phyloP scores from a whole-genome alignment of 1,284 basidiomycete genomes.

The Microstroma glucosiphilum region DNA sequence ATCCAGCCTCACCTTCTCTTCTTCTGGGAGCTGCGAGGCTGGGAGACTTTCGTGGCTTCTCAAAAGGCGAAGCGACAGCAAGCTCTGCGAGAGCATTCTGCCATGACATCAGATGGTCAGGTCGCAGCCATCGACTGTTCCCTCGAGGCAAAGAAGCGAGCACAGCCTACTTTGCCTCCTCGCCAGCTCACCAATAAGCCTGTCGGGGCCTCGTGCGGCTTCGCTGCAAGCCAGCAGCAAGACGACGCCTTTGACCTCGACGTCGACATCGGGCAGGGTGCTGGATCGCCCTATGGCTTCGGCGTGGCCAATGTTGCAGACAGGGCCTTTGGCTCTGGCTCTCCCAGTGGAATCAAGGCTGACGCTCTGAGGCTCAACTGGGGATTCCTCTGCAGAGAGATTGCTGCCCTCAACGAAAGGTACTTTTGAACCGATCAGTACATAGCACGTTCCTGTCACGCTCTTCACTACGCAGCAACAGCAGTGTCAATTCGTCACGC shows the following conservation, averaged over 20 bases:
- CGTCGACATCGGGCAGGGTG: slow-evolving; percentile 36
- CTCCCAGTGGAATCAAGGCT: neutral
- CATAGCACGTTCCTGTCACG: too few species aligned
- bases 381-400: slow-evolving; percentile 39
- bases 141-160: neutral
- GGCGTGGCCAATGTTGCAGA: slow-evolving; percentile 19
- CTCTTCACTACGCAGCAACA: too few species aligned
- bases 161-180: neutral
- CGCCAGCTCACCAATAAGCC: neutral
- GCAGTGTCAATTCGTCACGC: too few species aligned
- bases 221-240: neutral
- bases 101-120: neutral
- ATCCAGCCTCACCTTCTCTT: slow-evolving; percentile 92
- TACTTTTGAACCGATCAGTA: slow-evolving; percentile 19
- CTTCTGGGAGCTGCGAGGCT: slow-evolving; percentile 84
- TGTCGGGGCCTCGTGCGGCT: slow-evolving; percentile 1
- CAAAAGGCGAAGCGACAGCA: slow-evolving; percentile 15
- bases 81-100: neutral
- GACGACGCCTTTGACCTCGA: slow-evolving; percentile 12
- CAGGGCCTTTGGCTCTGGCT: slow-evolving; percentile 29
- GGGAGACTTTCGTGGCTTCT: slow-evolving; percentile 59
- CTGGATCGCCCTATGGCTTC: slow-evolving; percentile 30
- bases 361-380: slow-evolving; percentile 28
- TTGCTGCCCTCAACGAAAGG: slow-evolving; percentile 39
- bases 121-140: neutral